These are phyloP conservation scores for Clonostachys rosea DNA, from an alignment of 2,329 filamentous ascomycete genomes.

Conservation along the genomic window DNA sequence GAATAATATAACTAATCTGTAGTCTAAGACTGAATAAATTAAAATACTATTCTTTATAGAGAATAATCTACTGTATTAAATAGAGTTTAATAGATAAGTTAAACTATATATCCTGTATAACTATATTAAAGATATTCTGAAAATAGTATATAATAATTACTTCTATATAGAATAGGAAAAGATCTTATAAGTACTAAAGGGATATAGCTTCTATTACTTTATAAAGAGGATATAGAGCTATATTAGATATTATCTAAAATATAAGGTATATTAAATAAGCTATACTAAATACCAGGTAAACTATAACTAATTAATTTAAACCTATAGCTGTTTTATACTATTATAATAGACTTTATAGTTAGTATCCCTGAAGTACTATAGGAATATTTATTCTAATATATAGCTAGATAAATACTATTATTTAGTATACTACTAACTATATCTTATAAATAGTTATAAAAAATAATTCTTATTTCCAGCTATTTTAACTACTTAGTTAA, in stretches of 20 bases:
- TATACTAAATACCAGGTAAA: too few relatives aligned
- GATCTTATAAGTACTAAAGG: neutral
- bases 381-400: neutral
- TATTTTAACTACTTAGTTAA: neutral
- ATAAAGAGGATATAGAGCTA: neutral
- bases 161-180: neutral
- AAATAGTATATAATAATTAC: neutral
- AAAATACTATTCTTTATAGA: slow-evolving; percentile 2
- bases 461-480: neutral
- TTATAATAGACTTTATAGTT: neutral
- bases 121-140: neutral
- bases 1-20: too few relatives aligned
- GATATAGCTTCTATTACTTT: neutral
- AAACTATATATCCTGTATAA: too few relatives aligned
- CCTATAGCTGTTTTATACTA: too few relatives aligned
- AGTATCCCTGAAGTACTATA: neutral
- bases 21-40: neutral
- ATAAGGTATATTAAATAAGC: neutral
- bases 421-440: neutral
- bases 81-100: neutral
- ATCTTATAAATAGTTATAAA: neutral
- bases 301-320: too few relatives aligned
- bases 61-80: neutral
- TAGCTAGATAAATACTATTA: neutral
- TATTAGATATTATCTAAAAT: neutral